A percentile compares a stretch with the other conserved stretches of the same genome.
Conservation (phyloP, 73 alveolate genomes). For the Paramecium caudatum region DNA sequence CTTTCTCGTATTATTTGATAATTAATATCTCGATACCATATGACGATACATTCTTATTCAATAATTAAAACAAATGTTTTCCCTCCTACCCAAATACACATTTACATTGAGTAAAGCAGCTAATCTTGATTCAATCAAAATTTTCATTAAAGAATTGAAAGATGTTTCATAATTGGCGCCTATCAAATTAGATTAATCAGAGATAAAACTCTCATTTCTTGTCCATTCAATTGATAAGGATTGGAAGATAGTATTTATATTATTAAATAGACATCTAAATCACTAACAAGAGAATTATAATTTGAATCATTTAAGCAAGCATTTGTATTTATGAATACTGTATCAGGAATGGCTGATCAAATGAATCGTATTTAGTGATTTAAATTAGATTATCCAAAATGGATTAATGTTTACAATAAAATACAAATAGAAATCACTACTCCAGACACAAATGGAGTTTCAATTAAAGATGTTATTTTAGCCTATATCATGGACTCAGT, state of each 20-base stretch:
- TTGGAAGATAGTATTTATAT: background rate
- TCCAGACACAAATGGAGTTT: background rate
- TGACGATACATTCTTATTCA: slow-evolving; percentile 10
- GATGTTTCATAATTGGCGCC: background rate
- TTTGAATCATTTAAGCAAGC: slow-evolving; percentile 5
- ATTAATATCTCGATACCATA: background rate
- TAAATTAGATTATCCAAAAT: slow-evolving; percentile 16
- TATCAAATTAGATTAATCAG: background rate
- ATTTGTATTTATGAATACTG: slow-evolving; percentile 28
- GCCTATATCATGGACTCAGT: slow-evolving; percentile 14
- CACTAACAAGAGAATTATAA: background rate
- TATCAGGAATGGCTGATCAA: slow-evolving; percentile 1
- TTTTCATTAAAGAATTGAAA: background rate
- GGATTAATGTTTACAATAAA: slow-evolving; percentile 29
- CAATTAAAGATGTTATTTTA: background rate
- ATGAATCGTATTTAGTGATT: background rate
- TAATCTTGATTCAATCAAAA: background rate
- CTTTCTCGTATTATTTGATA: background rate
- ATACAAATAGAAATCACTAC: slow-evolving; percentile 18
- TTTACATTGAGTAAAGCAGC: slow-evolving; percentile 6
- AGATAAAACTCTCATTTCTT: background rate
- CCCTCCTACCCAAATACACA: background rate
- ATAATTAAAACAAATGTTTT: background rate
- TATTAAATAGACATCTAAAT: background rate
- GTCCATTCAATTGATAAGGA: background rate